Evolutionary conservation across 1,284 basidiomycete species (phyloP), one percentile per base, ranked within the genome.

Genomic region (Amylostereum areolatum): DNA sequence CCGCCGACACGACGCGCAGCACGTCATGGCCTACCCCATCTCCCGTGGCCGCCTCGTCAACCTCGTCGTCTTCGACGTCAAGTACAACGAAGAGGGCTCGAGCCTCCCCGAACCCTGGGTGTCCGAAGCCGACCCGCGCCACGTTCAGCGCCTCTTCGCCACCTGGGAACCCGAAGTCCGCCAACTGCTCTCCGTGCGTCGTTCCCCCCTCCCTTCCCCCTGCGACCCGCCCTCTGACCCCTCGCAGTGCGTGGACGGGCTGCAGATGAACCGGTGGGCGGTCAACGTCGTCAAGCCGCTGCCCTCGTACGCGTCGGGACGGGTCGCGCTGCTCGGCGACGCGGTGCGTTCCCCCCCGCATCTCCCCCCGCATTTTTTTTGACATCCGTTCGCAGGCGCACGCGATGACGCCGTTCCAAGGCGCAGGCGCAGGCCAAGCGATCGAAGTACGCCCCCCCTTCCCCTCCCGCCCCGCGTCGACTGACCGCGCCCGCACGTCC

Each of bases 361-460:
- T 39, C 27, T 9, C 34, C 25, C 18, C n/a, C 31, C 24, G 33
- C 4, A 24, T 10, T 30, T 27, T 46, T 42, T 18, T 24, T 36
- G 11, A 39, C n/a, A 42, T n/a, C 34, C 9, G 32, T 18, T 18
- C 18, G 31, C 33, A 69, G 68, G 78, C 79, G 25, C 78, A 81
- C 47, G 75, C 70, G 1, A 77, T 77, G 73, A 63, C 69, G 52
- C 77, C 79, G 0, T 74, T 74, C 64, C 74, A 78, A 46, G 78
- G 78, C 2, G 62, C 75, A 1, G 78, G 79, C n/a, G 77, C 76
- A 0, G 77, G 77, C 2, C 75, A 79, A 56, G 68, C 77, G 5
- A 70, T 81, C 36, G 79, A 81, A 64, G 78, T 77, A 57, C 46
- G 59, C 45, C n/a, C 40, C 30, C 28, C 47, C 39, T 18, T 18